These are phyloP conservation scores for Protomyces arabidopsidicola DNA, from an alignment of 1,139 yeast genomes.

Conservation along the genomic window DNA sequence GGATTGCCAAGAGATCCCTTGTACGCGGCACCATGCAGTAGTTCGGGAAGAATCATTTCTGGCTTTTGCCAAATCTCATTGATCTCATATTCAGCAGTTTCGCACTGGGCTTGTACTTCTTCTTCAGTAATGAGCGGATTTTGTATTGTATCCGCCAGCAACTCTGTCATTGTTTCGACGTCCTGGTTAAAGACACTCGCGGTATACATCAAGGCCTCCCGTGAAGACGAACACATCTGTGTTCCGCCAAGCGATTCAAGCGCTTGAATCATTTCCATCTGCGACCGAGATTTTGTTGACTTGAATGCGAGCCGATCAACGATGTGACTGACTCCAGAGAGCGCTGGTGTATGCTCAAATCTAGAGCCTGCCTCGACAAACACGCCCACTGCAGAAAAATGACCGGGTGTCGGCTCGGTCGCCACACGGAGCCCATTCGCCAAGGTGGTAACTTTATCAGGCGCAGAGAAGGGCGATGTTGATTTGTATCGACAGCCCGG, in stretches of 20 bases:
- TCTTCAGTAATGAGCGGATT: conserved; percentile 62
- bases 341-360: conserved; percentile 51
- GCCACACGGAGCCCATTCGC: conserved; percentile 77
- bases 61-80: conserved; percentile 77
- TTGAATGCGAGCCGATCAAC: conserved; percentile 82
- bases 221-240: conserved; percentile 85
- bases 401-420: conserved; percentile 82
- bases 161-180: conserved; percentile 72
- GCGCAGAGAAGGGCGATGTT: conserved; percentile 26
- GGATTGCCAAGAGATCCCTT: conserved; percentile 79
- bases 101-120: conserved; percentile 69
- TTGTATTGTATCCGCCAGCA: conserved; percentile 74
- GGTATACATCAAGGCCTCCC: conserved; percentile 89
- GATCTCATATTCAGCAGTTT: conserved; percentile 75
- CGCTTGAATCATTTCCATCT: conserved; percentile 67
- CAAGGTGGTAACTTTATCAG: conserved; percentile 48
- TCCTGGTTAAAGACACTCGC: conserved; percentile 88
- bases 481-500: not conserved
- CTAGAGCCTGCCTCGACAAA: conserved; percentile 89
- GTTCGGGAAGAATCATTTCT: conserved; percentile 82
- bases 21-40: conserved; percentile 79
- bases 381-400: conserved; percentile 84
- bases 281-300: conserved; percentile 60
- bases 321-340: conserved; percentile 72
- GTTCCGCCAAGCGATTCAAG: conserved; percentile 86